Percentiles rank a stretch among this genome's conserved stretches.
phyloP scores from a whole-genome alignment of 768 basidiomycete species.

The Trametes elegans region DNA sequence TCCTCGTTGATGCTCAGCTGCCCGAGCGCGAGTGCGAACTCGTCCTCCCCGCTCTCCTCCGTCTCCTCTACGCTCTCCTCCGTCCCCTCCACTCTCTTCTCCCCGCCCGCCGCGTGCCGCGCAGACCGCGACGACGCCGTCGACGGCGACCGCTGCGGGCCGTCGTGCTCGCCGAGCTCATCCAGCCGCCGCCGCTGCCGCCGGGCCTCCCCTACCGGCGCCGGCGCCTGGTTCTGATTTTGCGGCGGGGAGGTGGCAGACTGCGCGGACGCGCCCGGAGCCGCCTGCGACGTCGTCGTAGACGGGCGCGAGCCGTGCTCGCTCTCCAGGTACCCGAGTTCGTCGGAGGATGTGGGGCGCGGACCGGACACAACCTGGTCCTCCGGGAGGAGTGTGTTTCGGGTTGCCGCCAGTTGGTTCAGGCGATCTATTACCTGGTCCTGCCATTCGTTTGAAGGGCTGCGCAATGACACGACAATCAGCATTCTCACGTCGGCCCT shows the following conservation, averaged over 20 bases:
- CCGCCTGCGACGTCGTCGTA: conserved; percentile 9
- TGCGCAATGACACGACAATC: conserved; percentile 29
- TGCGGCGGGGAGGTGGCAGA: background rate
- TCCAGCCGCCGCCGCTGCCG: conserved; percentile 53
- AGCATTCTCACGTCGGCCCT: background rate
- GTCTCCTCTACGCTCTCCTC: conserved; percentile 32
- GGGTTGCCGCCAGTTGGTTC: conserved; percentile 26
- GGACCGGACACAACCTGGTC: conserved; percentile 17
- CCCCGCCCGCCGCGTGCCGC: conserved; percentile 9
- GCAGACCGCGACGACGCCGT: conserved; percentile 18
- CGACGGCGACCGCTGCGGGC: conserved; percentile 10
- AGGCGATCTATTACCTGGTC: conserved; percentile 49
- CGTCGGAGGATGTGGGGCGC: background rate
- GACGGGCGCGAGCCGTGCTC: conserved; percentile 11
- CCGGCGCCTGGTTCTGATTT: background rate
- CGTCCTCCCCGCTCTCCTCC: conserved; percentile 38
- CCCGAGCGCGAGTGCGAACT: conserved; percentile 70
- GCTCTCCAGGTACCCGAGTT: background rate
- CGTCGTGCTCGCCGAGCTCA: conserved; percentile 24
- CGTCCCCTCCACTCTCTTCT: conserved; percentile 1
- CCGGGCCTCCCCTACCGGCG: conserved; percentile 30
- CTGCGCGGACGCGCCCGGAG: background rate
- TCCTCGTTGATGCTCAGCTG: conserved; percentile 89
- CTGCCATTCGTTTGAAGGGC: conserved; percentile 85
- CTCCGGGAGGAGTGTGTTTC: conserved; percentile 24